These are phyloP conservation scores for Phytophthora chlamydospora DNA, from an alignment of 352 stramenopile species.

Conservation along the genomic window DNA sequence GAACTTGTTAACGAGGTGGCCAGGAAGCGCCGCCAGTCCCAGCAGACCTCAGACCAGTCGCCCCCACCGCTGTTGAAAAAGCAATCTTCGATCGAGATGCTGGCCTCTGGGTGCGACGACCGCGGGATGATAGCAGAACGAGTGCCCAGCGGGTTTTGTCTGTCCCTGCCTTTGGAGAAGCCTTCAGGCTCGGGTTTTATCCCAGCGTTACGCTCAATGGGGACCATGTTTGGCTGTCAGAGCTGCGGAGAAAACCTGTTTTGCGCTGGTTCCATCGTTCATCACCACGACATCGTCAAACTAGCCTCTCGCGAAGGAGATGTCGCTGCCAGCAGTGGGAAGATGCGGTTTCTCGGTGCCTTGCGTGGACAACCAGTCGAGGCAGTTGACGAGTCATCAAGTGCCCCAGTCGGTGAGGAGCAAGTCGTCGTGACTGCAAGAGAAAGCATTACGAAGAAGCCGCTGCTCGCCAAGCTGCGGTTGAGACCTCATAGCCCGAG, in stretches of 20 bases:
- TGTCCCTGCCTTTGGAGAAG: constrained; percentile 42
- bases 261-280: constrained; percentile 65
- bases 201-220: constrained; percentile 74
- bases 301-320: constrained; percentile 1
- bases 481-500: constrained; percentile 55
- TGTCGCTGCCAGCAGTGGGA: not conserved
- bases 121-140: constrained; percentile 64
- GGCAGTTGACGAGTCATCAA: not conserved
- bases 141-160: constrained; percentile 60
- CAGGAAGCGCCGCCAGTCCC: constrained; percentile 46
- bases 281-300: constrained; percentile 30
- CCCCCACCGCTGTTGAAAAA: constrained; percentile 32
- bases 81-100: constrained; percentile 34
- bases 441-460: constrained; percentile 38
- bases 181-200: constrained; percentile 51
- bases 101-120: constrained; percentile 48
- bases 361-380: constrained; percentile 14
- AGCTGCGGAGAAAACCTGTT: constrained; percentile 66
- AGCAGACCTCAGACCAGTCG: constrained; percentile 9
- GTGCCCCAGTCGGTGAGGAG: constrained; percentile 1
- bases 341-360: constrained; percentile 18
- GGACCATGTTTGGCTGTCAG: constrained; percentile 68
- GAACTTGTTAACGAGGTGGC: constrained; percentile 35
- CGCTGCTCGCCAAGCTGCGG: constrained; percentile 59
- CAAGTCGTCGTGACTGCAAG: constrained; percentile 2